These are phyloP conservation scores for Raphanus hybrid DNA, from an alignment of 441 rosid genomes.

Conservation along the genomic window DNA sequence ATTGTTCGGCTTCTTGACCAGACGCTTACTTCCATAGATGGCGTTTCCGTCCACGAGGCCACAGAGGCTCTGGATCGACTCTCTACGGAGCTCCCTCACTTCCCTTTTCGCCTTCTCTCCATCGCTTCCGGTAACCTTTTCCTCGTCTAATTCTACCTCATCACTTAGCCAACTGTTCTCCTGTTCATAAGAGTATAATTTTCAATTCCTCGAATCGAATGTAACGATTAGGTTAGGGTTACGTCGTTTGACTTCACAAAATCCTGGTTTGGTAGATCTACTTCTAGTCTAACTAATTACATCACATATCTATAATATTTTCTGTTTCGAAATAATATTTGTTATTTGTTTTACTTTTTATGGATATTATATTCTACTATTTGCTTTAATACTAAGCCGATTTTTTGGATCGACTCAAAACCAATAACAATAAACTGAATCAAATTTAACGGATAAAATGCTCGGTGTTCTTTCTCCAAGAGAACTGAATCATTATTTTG, in stretches of 20 bases:
- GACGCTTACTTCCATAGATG: constrained; percentile 63
- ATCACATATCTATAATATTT: background rate
- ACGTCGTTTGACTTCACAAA: too few relatives aligned
- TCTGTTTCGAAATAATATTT: too few relatives aligned
- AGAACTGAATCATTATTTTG: too few relatives aligned
- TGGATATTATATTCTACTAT: too few relatives aligned
- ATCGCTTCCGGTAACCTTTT: constrained; percentile 55
- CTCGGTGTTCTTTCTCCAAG: background rate
- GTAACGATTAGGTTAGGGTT: constrained; percentile 21
- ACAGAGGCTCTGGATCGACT: constrained; percentile 73
- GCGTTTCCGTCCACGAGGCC: constrained; percentile 54
- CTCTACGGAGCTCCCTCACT: constrained; percentile 60
- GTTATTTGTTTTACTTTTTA: too few relatives aligned
- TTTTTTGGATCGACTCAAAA: background rate
- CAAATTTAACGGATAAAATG: background rate
- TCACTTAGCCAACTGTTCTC: too few relatives aligned
- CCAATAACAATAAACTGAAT: too few relatives aligned
- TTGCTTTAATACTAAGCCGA: too few relatives aligned
- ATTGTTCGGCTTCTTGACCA: constrained; percentile 61
- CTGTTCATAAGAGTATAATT: too few relatives aligned
- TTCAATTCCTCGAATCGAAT: too few relatives aligned
- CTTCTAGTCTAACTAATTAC: background rate
- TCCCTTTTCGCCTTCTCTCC: constrained; percentile 76
- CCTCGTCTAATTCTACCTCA: background rate
- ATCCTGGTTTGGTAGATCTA: background rate